phyloP scores from a whole-genome alignment of 225 moss, liverwort and hornwort species.

The Antitrichia curtipendula region DNA sequence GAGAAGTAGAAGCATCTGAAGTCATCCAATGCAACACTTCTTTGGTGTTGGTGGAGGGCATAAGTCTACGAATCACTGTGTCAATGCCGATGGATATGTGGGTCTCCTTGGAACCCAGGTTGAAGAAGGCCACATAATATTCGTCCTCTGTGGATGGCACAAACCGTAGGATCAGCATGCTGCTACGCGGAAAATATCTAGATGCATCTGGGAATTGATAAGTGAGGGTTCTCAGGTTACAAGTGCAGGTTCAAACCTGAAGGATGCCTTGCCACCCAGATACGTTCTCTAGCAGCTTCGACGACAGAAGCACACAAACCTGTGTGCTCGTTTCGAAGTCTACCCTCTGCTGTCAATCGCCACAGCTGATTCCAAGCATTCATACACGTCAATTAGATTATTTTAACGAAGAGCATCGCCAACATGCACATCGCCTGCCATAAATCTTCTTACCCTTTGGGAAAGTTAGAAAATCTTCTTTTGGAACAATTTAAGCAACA shows the following conservation, averaged over 20 bases:
- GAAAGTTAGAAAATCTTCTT: neutral
- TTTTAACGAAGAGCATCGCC: neutral
- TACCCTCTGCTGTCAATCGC: conserved; percentile 29
- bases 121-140: conserved; percentile 39
- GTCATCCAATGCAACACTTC: neutral
- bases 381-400: neutral
- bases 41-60: neutral
- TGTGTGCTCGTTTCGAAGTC: conserved; percentile 22
- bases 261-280: conserved; percentile 36
- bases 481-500: neutral
- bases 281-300: conserved; percentile 17
- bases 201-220: neutral
- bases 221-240: neutral
- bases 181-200: neutral
- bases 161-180: neutral
- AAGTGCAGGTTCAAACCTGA: conserved; percentile 17
- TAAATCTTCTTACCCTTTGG: neutral
- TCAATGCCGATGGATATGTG: conserved; percentile 15
- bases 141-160: conserved; percentile 3
- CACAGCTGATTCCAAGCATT: conserved; percentile 20
- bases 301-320: conserved; percentile 17
- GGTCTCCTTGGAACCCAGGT: neutral
- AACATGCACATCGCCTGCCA: neutral
- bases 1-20: neutral
- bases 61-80: neutral